phyloP scores from a whole-genome alignment of 2,329 filamentous ascomycete species.

The Colletotrichum ledebouriae region DNA sequence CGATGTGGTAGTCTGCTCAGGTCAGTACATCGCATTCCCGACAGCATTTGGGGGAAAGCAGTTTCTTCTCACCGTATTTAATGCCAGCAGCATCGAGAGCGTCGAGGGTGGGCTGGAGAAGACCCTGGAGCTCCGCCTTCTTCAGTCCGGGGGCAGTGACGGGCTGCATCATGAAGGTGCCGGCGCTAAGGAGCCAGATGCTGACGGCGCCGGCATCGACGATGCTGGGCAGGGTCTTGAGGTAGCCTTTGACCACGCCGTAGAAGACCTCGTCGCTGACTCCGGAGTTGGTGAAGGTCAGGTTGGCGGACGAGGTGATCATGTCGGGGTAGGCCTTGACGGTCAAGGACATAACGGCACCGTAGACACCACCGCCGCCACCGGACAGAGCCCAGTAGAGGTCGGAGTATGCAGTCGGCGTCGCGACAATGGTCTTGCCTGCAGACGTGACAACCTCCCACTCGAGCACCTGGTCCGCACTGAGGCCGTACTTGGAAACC shows the following conservation, averaged over 20 bases:
- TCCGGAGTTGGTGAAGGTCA: constrained; percentile 53
- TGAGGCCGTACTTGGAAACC: constrained; percentile 61
- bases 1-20: constrained; percentile 43
- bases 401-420: constrained; percentile 58
- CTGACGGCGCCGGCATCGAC: constrained; percentile 38
- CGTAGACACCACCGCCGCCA: constrained; percentile 66
- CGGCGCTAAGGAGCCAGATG: constrained; percentile 32
- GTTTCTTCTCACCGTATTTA: constrained; percentile 45
- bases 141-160: constrained; percentile 60
- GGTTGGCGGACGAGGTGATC: constrained; percentile 57
- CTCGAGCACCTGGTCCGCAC: constrained; percentile 65
- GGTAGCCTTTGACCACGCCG: constrained; percentile 40
- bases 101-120: constrained; percentile 58
- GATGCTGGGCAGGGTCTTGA: constrained; percentile 27
- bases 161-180: constrained; percentile 34
- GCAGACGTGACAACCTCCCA: constrained; percentile 62
- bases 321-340: constrained; percentile 48
- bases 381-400: constrained; percentile 69
- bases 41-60: constrained; percentile 3
- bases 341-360: constrained; percentile 64
- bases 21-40: background rate
- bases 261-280: constrained; percentile 45
- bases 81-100: constrained; percentile 45
- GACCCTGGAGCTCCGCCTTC: constrained; percentile 52
- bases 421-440: constrained; percentile 59